These are phyloP conservation scores for Dissophora globulifera DNA, from an alignment of 192 early-diverging fungal genomes.

Conservation along the genomic window DNA sequence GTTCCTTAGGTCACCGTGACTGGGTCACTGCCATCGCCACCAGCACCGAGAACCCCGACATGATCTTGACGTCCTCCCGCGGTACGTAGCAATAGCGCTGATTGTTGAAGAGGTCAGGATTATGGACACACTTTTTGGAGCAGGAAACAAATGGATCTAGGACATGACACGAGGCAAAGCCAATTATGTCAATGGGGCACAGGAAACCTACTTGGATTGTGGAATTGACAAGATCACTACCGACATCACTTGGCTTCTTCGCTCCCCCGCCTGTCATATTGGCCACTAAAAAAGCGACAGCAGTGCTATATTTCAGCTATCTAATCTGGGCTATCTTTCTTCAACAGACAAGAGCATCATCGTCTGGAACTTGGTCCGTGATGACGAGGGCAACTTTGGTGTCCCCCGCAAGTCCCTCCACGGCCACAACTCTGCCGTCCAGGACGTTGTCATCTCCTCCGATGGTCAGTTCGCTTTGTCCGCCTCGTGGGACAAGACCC, in stretches of 20 bases:
- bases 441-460: conserved; percentile 98
- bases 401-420: conserved; percentile 87
- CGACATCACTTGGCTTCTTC: no score
- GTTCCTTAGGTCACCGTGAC: conserved; percentile 75
- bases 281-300: not conserved
- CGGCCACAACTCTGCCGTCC: conserved; percentile 99
- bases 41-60: conserved; percentile 94
- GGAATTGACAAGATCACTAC: no score
- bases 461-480: conserved; percentile 99
- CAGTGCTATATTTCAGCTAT: not conserved
- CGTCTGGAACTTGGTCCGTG: conserved; percentile 96
- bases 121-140: no score
- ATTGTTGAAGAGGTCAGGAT: not conserved
- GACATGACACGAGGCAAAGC: no score
- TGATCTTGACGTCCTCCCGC: conserved; percentile 97
- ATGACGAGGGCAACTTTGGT: conserved; percentile 90
- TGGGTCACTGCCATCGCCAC: conserved; percentile 99
- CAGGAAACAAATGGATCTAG: not conserved
- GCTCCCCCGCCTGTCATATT: no score
- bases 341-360: conserved; percentile 96
- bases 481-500: conserved; percentile 99
- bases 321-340: not conserved
- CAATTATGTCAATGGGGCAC: no score
- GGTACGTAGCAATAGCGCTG: conserved; percentile 64
- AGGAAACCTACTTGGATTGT: no score